A percentile compares a stretch with the other conserved stretches of the same genome.
phyloP scores from a whole-genome alignment of 2,329 filamentous ascomycete genomes.

The Canariomyces notabilis region DNA sequence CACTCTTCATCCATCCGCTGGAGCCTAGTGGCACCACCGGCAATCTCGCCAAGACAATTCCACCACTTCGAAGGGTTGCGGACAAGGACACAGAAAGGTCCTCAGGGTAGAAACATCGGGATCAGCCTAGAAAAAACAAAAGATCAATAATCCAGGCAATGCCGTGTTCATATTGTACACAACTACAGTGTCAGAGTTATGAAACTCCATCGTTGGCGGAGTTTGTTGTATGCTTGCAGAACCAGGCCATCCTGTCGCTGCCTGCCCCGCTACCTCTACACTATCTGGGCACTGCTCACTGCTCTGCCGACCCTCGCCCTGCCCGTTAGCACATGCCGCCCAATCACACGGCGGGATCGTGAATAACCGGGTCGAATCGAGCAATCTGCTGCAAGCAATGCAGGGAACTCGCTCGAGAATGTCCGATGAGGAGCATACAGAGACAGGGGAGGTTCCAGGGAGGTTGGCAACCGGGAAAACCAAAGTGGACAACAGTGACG shows the following conservation, averaged over 20 bases:
- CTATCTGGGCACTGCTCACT: neutral
- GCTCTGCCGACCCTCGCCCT: constrained; percentile 8
- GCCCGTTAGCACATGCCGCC: constrained; percentile 6
- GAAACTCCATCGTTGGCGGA: too few relatives aligned
- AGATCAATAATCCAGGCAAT: too few relatives aligned
- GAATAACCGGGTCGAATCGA: constrained; percentile 6
- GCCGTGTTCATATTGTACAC: too few relatives aligned
- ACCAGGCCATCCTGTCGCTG: too few relatives aligned
- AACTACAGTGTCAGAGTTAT: too few relatives aligned
- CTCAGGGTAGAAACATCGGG: too few relatives aligned
- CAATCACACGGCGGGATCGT: constrained; percentile 16
- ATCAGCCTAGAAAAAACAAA: too few relatives aligned
- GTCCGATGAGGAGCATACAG: neutral
- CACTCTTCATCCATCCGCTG: too few relatives aligned
- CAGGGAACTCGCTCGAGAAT: neutral
- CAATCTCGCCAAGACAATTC: neutral
- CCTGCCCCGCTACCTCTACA: neutral
- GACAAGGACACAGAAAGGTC: neutral
- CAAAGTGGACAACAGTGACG: neutral
- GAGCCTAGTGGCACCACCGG: neutral
- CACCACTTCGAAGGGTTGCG: neutral
- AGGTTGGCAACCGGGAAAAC: neutral
- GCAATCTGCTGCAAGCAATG: constrained; percentile 2
- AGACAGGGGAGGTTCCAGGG: neutral
- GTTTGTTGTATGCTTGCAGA: too few relatives aligned